Percentiles rank a stretch among this genome's conserved stretches.
phyloP scores from a whole-genome alignment of 805 yeast genomes.

The Teunomyces kruisii region DNA sequence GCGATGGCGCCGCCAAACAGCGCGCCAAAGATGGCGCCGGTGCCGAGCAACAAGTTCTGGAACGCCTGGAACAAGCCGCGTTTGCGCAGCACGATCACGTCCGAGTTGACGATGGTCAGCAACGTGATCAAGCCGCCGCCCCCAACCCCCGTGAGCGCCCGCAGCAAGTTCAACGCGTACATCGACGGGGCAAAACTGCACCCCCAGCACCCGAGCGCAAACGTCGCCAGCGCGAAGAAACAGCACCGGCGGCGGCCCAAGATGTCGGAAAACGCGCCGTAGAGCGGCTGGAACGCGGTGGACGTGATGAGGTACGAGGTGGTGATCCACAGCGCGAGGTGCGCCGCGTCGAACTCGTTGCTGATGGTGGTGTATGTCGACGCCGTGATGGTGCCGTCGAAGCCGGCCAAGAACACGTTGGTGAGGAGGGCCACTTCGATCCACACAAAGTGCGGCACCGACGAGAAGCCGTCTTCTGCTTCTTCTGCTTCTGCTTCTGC shows the following conservation, averaged over 20 bases:
- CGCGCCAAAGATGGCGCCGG: conserved; percentile 67
- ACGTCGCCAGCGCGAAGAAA: conserved; percentile 31
- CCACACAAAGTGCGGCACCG: conserved; percentile 22
- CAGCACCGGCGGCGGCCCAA: conserved; percentile 36
- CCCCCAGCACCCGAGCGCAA: conserved; percentile 36
- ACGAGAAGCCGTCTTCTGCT: conserved; percentile 9
- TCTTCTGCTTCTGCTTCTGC: too few relatives aligned
- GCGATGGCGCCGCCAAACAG: conserved; percentile 59
- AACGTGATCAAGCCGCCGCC: conserved; percentile 42
- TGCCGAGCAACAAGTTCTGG: conserved; percentile 35
- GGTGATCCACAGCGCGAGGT: conserved; percentile 43
- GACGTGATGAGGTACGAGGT: conserved; percentile 41
- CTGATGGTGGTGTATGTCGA: conserved; percentile 50
- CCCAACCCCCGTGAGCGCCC: conserved; percentile 42
- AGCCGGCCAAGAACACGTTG: conserved; percentile 46
- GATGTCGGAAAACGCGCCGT: conserved; percentile 40
- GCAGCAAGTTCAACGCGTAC: conserved; percentile 25
- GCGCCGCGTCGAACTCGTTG: conserved; percentile 34
- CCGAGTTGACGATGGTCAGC: conserved; percentile 39
- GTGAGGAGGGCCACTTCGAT: conserved; percentile 32
- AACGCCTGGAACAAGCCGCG: conserved; percentile 42
- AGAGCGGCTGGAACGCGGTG: conserved; percentile 43
- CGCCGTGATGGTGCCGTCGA: conserved; percentile 50
- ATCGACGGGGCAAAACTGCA: conserved; percentile 32
- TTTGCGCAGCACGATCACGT: conserved; percentile 33